Conservation (phyloP, 2,329 filamentous ascomycete genomes). For the Verticillium dahliae region DNA sequence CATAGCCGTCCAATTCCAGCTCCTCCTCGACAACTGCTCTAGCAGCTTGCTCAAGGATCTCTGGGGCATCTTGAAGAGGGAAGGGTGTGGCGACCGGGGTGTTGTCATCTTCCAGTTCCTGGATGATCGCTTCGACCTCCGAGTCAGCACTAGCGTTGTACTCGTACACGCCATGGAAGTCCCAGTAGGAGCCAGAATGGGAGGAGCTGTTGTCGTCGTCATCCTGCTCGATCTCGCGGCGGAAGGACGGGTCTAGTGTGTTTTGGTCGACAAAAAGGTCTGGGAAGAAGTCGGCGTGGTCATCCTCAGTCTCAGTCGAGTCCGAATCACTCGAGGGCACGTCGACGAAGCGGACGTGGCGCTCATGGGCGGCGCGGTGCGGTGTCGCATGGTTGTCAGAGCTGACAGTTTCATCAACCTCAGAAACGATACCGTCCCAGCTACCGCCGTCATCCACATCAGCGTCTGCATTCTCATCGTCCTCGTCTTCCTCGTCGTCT, state of each 20-base stretch:
- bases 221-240: constrained; percentile 66
- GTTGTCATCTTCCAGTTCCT: constrained; percentile 30
- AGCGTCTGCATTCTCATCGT: constrained; percentile 28
- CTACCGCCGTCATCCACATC: constrained; percentile 36
- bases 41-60: constrained; percentile 19
- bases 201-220: constrained; percentile 47
- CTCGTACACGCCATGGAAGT: constrained; percentile 44
- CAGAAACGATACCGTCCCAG: constrained; percentile 51
- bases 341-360: constrained; percentile 70
- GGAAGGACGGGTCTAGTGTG: constrained; percentile 64
- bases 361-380: constrained; percentile 30
- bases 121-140: constrained; percentile 34
- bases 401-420: constrained; percentile 34
- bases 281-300: constrained; percentile 61
- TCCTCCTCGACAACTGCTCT: constrained; percentile 9
- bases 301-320: constrained; percentile 56
- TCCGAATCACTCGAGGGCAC: constrained; percentile 62
- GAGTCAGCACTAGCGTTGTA: constrained; percentile 26
- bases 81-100: constrained; percentile 36
- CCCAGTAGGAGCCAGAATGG: constrained; percentile 56
- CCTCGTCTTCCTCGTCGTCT: constrained; percentile 28
- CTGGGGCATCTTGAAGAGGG: constrained; percentile 10
- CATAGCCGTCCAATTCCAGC: constrained; percentile 48
- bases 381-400: constrained; percentile 30
- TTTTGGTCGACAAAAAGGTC: constrained; percentile 75